Base-by-base conservation (phyloP, 768 basidiomycete species). In the Russula virescens region DNA sequence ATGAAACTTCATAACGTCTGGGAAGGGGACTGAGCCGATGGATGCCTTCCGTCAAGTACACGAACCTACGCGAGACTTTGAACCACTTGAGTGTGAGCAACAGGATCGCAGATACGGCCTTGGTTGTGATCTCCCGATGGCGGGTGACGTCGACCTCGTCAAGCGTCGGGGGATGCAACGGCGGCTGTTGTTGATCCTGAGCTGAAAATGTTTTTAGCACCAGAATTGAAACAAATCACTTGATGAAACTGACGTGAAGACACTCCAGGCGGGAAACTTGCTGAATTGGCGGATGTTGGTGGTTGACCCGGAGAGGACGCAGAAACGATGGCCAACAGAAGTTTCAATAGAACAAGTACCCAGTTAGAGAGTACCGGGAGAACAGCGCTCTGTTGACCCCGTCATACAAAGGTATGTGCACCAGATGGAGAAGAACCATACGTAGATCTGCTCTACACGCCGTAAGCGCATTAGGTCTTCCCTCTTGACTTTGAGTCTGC, bases 1-100 rank as follows among this genome's bases (percentile, higher is more conserved):
- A 73, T 99, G 95, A 71, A 97, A 98, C 72, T 99, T 98, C 90
- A 99, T 95, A 21, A 89, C 86, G 75, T 98, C 96, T 98, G 68
- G 18, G 28, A 56, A 45, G 23, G n/a, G 59, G 43, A n/a, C 19
- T 62, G 35, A 65, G 31, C 21, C 5, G 13, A 48, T 55, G 50
- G 42, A 54, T 19, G 21, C 31, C 8, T 9, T 19, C 50, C 28
- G 50, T 51, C 34, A 40, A 50, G 31, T 35, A 23, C 11, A 58
- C 21, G 34, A 51, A 81, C 94, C 73, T 68, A 98, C 96, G 97
- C 55, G 96, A 98, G 25, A 90, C 91, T 75, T 98, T 98, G 80
- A 98, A 96, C 97, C 97, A 99, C 73, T 98, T 97, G 67, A 99
- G 73, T 2, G 90, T 83, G 42, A 98, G 77, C 6, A 98, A 75